These are phyloP conservation scores for Trichophaea hybrida DNA, from an alignment of 2,329 filamentous ascomycete genomes.

Conservation along the genomic window DNA sequence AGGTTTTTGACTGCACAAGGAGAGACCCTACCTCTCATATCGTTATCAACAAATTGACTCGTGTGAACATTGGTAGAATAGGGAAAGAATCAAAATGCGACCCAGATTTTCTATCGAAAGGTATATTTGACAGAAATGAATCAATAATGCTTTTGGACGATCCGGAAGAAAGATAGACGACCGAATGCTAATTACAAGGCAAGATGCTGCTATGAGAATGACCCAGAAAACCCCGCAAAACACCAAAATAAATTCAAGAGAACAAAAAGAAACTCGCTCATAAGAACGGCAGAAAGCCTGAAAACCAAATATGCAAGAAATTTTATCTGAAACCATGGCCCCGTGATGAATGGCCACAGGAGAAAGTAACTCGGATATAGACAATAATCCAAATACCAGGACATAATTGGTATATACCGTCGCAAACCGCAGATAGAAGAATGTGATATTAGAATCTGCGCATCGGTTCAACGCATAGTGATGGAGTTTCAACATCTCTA, in stretches of 20 bases:
- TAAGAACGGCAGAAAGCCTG: slow-evolving; percentile 4
- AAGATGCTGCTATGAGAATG: slow-evolving; percentile 8
- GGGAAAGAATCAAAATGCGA: too few relatives aligned
- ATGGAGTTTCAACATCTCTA: slow-evolving; percentile 54
- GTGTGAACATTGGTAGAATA: too few relatives aligned
- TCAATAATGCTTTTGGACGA: too few relatives aligned
- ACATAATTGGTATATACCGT: neutral
- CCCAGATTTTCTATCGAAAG: too few relatives aligned
- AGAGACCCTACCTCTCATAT: too few relatives aligned
- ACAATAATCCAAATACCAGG: neutral
- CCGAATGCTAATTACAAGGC: slow-evolving; percentile 10
- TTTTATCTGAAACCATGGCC: neutral
- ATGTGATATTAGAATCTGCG: slow-evolving; percentile 29
- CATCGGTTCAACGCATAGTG: slow-evolving; percentile 49
- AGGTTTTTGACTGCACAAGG: neutral
- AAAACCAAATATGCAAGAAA: neutral
- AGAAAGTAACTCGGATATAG: neutral
- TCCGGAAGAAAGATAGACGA: neutral
- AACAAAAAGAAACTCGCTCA: neutral
- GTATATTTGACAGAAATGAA: too few relatives aligned
- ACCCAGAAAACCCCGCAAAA: neutral
- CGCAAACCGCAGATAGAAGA: neutral
- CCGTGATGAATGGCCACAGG: neutral
- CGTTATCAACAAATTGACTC: too few relatives aligned
- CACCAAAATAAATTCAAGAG: slow-evolving; percentile 1